Conservation (phyloP, 225 moss, liverwort and hornwort genomes). For the Pseudoscleropodium purum region DNA sequence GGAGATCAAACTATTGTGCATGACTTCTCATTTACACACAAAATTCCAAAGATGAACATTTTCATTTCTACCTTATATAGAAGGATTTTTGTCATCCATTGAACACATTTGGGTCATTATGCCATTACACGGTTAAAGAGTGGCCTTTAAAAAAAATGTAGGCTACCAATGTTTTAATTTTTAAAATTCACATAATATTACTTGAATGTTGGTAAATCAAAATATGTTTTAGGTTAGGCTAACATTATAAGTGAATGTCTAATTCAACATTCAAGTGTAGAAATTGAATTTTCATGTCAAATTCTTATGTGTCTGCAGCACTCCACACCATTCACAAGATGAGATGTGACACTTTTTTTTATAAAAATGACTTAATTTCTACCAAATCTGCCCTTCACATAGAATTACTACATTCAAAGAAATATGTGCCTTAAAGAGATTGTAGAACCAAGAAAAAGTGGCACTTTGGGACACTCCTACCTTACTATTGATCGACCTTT, state of each 20-base stretch:
- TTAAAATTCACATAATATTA: background rate
- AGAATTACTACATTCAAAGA: no score
- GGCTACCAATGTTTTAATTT: background rate
- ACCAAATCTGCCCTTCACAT: no score
- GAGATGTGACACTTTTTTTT: no score
- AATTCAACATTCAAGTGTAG: no score
- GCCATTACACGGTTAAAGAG: fast-evolving
- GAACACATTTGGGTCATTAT: fast-evolving
- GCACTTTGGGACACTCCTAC: fast-evolving
- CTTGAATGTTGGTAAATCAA: background rate
- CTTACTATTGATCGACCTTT: no score
- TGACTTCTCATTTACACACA: fast-evolving
- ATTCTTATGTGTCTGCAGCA: no score
- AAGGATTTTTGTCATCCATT: background rate
- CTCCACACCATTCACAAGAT: no score
- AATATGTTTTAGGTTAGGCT: fast-evolving
- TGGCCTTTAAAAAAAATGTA: background rate
- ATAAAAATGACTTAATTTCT: no score
- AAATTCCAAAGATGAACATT: background rate
- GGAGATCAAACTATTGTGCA: background rate
- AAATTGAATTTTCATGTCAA: no score
- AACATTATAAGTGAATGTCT: background rate
- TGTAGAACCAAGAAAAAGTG: background rate
- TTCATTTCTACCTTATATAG: background rate
- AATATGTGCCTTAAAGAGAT: background rate